phyloP scores from a whole-genome alignment of 192 early-diverging fungal genomes.

The Umbelopsis ramanniana region DNA sequence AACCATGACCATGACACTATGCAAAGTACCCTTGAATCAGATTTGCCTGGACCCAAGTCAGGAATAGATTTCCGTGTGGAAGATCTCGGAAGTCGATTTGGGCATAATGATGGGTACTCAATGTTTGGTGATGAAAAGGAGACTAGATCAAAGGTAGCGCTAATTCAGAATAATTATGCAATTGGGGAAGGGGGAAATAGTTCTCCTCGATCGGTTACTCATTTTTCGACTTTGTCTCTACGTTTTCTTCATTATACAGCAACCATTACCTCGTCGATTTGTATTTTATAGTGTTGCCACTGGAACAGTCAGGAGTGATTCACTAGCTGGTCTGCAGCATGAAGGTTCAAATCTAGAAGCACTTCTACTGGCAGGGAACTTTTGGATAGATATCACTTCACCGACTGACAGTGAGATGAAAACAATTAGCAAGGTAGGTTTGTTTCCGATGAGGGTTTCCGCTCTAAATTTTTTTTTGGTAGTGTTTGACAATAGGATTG shows the following conservation, averaged over 20 bases:
- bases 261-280: constrained; percentile 46
- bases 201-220: not conserved
- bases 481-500: not conserved
- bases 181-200: not conserved
- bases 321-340: constrained; percentile 57
- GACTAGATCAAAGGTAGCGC: not conserved
- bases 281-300: constrained; percentile 69
- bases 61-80: not conserved
- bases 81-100: not conserved
- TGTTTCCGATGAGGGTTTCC: not conserved
- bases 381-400: constrained; percentile 72
- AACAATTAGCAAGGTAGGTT: constrained; percentile 55
- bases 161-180: not conserved
- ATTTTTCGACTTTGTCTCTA: not conserved
- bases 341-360: constrained; percentile 38
- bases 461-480: not conserved
- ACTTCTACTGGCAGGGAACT: constrained; percentile 47
- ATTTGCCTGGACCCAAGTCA: not conserved
- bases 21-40: not conserved
- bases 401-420: constrained; percentile 62
- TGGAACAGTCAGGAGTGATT: constrained; percentile 60
- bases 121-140: not conserved
- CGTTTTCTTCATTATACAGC: no score
- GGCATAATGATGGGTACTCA: no score
- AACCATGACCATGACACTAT: no score